A percentile compares a stretch with the other conserved stretches of the same genome.
Conservation (phyloP, 352 stramenopile species). For the Pythium coloratum region DNA sequence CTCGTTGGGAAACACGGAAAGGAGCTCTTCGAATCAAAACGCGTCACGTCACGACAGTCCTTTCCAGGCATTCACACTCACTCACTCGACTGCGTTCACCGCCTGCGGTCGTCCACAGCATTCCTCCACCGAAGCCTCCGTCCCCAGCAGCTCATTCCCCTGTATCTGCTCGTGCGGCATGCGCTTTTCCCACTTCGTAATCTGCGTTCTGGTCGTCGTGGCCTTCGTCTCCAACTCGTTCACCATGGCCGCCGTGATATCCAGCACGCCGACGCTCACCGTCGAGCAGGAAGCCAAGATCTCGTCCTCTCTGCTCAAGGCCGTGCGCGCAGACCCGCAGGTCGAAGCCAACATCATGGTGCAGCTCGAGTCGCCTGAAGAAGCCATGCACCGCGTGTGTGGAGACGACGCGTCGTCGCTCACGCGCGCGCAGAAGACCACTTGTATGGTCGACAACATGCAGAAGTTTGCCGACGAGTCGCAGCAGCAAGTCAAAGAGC, state of each 20-base stretch:
- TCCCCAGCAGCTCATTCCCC: not conserved
- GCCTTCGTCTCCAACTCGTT: slow-evolving; percentile 10
- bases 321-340: slow-evolving; percentile 30
- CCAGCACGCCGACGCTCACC: not conserved
- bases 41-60: slow-evolving; percentile 10
- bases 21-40: slow-evolving; percentile 15
- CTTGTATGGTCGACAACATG: slow-evolving; percentile 48
- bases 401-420: slow-evolving; percentile 14
- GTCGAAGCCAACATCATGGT: slow-evolving; percentile 52
- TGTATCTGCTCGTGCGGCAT: not conserved
- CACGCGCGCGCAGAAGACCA: slow-evolving; percentile 39
- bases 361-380: slow-evolving; percentile 43
- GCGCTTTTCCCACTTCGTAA: not conserved
- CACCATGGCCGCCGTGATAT: not conserved
- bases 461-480: slow-evolving; percentile 48
- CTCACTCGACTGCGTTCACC: too few relatives aligned
- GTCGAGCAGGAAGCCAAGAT: slow-evolving; percentile 39
- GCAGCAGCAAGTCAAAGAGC: slow-evolving; percentile 45
- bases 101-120: too few relatives aligned
- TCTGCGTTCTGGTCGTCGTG: slow-evolving; percentile 1
- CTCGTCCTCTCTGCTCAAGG: slow-evolving; percentile 28
- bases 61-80: too few relatives aligned
- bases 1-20: not conserved
- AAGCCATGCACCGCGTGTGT: slow-evolving; percentile 36
- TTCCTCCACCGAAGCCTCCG: too few relatives aligned